phyloP scores from a whole-genome alignment of 345 rosid species.

The Linum lewisii region DNA sequence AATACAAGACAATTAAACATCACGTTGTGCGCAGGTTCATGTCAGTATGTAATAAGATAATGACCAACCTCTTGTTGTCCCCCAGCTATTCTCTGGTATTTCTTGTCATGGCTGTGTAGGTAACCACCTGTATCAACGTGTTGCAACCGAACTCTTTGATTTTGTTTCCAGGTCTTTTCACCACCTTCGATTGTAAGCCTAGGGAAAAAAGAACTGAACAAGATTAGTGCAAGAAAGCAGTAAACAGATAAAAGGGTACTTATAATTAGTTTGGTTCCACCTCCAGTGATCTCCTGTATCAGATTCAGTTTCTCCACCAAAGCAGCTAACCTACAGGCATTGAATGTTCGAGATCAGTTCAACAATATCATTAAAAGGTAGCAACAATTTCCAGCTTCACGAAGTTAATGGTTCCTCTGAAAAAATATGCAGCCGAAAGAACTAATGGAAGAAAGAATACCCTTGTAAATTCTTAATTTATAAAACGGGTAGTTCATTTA shows the following conservation, averaged over 20 bases:
- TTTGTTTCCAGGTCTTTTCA: constrained; percentile 92
- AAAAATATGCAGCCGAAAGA: no score
- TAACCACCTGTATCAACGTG: constrained; percentile 93
- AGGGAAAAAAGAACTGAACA: constrained; percentile 7
- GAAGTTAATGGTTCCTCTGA: no score
- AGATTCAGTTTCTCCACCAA: constrained; percentile 81
- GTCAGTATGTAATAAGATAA: neutral
- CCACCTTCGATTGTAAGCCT: constrained; percentile 88
- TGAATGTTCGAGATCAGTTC: neutral
- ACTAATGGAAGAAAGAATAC: no score
- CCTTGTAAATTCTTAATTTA: no score
- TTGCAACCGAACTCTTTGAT: constrained; percentile 83
- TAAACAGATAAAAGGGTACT: neutral
- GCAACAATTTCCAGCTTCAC: neutral
- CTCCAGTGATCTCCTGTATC: constrained; percentile 98
- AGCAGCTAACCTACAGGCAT: constrained; percentile 76
- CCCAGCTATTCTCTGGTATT: constrained; percentile 92
- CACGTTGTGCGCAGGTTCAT: neutral
- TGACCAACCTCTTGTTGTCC: constrained; percentile 97
- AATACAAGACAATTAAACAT: neutral
- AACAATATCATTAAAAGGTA: neutral
- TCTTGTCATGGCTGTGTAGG: constrained; percentile 95
- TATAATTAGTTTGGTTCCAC: constrained; percentile 29
- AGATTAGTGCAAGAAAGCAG: constrained; percentile 8
- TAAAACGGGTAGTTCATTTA: no score